Evolutionary conservation across 257 asterid genomes (phyloP).

Genomic region (Jacaranda copaia): DNA sequence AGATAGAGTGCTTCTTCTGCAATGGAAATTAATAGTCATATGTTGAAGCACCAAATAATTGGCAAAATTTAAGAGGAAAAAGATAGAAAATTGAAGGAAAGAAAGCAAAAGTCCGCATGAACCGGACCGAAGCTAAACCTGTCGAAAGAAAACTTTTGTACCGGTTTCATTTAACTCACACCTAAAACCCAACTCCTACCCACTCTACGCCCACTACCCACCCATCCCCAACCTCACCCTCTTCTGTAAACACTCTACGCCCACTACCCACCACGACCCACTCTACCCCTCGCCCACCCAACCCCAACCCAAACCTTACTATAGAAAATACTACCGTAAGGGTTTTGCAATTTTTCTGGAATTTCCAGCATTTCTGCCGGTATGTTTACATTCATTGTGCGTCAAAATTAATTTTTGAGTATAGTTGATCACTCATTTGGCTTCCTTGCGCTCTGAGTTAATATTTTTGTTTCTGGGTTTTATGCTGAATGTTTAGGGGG

Average conservation of each 20-base stretch:
- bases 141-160: neutral
- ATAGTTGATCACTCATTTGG: constrained; percentile 33
- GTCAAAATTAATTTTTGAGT: neutral
- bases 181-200: constrained; percentile 44
- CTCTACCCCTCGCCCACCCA: constrained; percentile 14
- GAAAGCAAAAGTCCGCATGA: neutral
- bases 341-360: constrained; percentile 29
- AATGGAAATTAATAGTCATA: neutral
- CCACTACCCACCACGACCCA: neutral
- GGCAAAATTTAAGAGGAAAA: neutral
- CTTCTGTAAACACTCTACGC: constrained; percentile 27
- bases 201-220: constrained; percentile 30
- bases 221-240: constrained; percentile 25
- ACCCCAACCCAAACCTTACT: constrained; percentile 10
- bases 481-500: constrained; percentile 6
- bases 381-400: constrained; percentile 28
- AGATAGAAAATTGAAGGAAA: neutral
- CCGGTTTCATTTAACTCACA: constrained; percentile 38
- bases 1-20: neutral
- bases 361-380: constrained; percentile 37
- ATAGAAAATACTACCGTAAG: constrained; percentile 17
- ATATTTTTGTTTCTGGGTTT: constrained; percentile 21
- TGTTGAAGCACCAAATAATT: neutral
- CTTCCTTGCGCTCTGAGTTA: constrained; percentile 15
- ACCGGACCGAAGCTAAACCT: constrained; percentile 24